Percentiles rank a stretch among this genome's conserved stretches.
phyloP scores from a whole-genome alignment of 176 grass and related monocot species.

The Panicum miliaceum region DNA sequence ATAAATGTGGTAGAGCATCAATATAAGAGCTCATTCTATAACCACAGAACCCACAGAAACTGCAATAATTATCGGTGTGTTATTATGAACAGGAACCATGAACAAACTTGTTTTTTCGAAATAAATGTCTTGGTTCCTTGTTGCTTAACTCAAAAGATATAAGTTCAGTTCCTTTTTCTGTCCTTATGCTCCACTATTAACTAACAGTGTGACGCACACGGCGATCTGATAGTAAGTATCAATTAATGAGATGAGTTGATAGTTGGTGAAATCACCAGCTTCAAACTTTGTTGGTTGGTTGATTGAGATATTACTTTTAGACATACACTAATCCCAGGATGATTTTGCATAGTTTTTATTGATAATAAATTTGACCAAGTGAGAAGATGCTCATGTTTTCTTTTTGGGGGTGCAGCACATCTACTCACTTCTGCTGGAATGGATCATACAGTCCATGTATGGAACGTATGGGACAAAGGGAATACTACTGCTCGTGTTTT shows the following conservation, averaged over 20 bases:
- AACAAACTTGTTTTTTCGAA: neutral
- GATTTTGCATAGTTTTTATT: slow-evolving; percentile 28
- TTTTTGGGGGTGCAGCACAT: slow-evolving; percentile 60
- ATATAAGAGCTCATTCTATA: no score
- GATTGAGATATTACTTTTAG: neutral
- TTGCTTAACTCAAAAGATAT: neutral
- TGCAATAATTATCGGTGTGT: neutral
- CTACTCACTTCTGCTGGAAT: slow-evolving; percentile 95
- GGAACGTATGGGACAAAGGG: slow-evolving; percentile 76
- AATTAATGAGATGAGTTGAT: slow-evolving; percentile 13
- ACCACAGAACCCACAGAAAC: no score
- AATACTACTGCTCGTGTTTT: slow-evolving; percentile 62
- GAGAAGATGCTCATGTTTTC: slow-evolving; percentile 7
- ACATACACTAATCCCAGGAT: neutral
- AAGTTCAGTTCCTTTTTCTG: neutral
- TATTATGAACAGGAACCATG: neutral
- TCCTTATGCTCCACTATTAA: neutral
- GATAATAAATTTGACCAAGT: neutral
- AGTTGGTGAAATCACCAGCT: neutral
- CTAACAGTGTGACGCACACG: neutral
- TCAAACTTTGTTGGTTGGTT: slow-evolving; percentile 17
- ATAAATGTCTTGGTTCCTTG: neutral
- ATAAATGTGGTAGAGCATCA: no score
- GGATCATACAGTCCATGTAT: slow-evolving; percentile 73
- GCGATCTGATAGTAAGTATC: neutral